Conservation (phyloP, 2,329 filamentous ascomycete genomes). For the Apiospora sp. region DNA sequence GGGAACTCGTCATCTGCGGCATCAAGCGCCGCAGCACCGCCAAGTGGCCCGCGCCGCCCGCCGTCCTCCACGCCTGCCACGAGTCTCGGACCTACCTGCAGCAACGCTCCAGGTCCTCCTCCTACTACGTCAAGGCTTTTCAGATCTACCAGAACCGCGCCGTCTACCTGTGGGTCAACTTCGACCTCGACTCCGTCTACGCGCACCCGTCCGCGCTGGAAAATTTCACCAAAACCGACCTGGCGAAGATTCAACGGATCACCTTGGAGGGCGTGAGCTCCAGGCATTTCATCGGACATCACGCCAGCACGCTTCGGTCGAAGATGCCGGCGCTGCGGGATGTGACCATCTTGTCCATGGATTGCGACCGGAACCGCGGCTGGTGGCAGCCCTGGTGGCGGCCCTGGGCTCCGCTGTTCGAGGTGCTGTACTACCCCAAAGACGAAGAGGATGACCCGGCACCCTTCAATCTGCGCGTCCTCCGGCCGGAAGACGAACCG, state of each 20-base stretch:
- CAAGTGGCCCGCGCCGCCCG: neutral
- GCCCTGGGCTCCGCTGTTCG: neutral
- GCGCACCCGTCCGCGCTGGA: neutral
- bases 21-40: neutral
- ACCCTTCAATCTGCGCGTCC: neutral
- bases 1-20: neutral
- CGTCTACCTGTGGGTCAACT: neutral
- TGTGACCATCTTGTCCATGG: neutral
- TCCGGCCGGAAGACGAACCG: neutral
- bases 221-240: slow-evolving; percentile 42
- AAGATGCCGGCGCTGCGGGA: neutral
- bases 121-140: neutral
- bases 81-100: neutral
- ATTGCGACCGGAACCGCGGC: neutral
- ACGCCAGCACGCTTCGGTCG: neutral
- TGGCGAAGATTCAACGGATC: neutral
- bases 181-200: neutral
- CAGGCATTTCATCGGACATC: neutral
- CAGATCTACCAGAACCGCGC: no score
- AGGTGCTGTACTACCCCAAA: neutral
- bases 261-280: neutral
- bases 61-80: neutral
- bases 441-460: neutral
- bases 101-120: no score
- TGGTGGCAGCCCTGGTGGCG: neutral